phyloP scores from a whole-genome alignment of 148 eudicot genomes.

The Polygonum maritimum region DNA sequence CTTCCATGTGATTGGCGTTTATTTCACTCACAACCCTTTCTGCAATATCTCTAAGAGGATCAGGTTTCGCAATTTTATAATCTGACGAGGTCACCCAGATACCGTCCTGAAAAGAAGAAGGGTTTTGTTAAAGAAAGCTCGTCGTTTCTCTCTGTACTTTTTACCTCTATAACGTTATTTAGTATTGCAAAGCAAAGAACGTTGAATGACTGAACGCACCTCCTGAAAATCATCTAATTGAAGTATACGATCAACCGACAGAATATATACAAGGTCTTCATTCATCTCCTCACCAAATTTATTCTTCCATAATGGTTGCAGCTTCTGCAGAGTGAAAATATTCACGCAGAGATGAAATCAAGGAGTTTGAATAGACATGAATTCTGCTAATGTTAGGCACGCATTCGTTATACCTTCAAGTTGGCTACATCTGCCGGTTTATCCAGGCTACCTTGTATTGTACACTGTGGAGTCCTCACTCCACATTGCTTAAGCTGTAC shows the following conservation, averaged over 20 bases:
- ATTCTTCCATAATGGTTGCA: slow-evolving; percentile 59
- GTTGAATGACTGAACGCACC: slow-evolving; percentile 33
- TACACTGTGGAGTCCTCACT: slow-evolving; percentile 83
- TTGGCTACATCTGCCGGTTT: slow-evolving; percentile 46
- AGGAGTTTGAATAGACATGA: not conserved
- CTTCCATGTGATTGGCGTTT: slow-evolving; percentile 71
- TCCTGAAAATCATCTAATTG: slow-evolving; percentile 85
- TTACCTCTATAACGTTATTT: not conserved
- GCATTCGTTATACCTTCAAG: slow-evolving; percentile 36
- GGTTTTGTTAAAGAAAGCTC: not conserved
- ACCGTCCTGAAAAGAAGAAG: slow-evolving; percentile 51
- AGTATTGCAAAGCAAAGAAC: slow-evolving; percentile 9
- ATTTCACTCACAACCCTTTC: slow-evolving; percentile 61
- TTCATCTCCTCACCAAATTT: slow-evolving; percentile 63
- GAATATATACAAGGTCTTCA: slow-evolving; percentile 46
- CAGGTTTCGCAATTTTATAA: slow-evolving; percentile 71
- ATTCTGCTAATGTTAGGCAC: not conserved
- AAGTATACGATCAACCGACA: slow-evolving; percentile 73
- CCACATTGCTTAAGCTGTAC: slow-evolving; percentile 71
- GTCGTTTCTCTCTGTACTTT: too few relatives aligned
- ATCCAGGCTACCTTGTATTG: slow-evolving; percentile 76
- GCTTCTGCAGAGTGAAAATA: slow-evolving; percentile 34
- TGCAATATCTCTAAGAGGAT: slow-evolving; percentile 84
- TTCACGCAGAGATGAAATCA: not conserved
- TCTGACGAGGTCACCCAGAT: slow-evolving; percentile 67